Evolutionary conservation across 2,329 filamentous ascomycete species (phyloP), one percentile per base, ranked within the genome.

Genomic region (Sclerotinia glacialis): DNA sequence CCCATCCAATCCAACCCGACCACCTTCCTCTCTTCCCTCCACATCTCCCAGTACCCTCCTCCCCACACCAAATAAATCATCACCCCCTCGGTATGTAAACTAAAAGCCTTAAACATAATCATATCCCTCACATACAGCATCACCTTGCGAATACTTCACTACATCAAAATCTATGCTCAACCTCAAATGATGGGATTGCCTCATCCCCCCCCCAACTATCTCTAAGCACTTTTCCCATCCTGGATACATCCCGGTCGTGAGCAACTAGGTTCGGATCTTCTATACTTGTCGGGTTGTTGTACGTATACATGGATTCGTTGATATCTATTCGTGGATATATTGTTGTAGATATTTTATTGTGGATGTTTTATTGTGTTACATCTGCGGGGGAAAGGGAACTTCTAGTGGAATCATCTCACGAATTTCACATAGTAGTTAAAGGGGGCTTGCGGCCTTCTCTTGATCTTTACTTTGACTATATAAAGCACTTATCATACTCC

Each of bases 171-270:
- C 16, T 11, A 23, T 26, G 5, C 42, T 31, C 8, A 58, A 21
- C 42, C 42, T 56, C 26, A 64, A 37, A 9, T 14, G 49, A 16
- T 49, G 6, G 3, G 58, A 42, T 3, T 42, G 52, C 6, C 44
- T 47, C 62, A 64, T 49, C 28, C 44, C 40, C 28, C 62, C 18
- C n/a, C n/a, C n/a, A n/a, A 64, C 21, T 14, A 64, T 55, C 21
- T 31, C 44, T 46, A 44, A 49, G n/a, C 8, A 28, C 5, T 18
- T 34, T 46, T 23, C n/a, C 62, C 52, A 64, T 21, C 21, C 14
- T 21, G 28, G 11, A 37, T 2, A 26, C n/a, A 21, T 3, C 14
- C 46, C 3, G 2, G 6, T 47, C 6, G 12, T 1, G 28, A 4
- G n/a, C 4, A 37, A n/a, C 9, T 11, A 31, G 23, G 23, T 2